Conservation (phyloP, 257 asterid species). For the Thymus mandschuricus region DNA sequence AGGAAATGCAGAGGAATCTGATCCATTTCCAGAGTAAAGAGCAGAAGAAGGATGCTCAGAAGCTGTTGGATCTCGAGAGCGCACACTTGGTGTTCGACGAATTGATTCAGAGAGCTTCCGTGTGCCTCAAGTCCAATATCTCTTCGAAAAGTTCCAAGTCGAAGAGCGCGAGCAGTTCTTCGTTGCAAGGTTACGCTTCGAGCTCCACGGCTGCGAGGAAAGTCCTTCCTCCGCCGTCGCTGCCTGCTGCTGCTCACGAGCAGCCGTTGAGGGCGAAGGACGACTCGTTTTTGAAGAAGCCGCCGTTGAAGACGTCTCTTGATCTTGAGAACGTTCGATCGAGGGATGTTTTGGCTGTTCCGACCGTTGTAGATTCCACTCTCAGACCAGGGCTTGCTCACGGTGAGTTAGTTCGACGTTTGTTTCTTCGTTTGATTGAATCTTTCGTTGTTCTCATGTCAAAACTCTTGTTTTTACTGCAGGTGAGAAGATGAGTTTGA, state of each 20-base stretch:
- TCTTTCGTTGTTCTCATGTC: not conserved
- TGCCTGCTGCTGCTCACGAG: slow-evolving; percentile 38
- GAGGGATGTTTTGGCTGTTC: slow-evolving; percentile 35
- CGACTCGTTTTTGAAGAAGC: slow-evolving; percentile 49
- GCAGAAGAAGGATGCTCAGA: slow-evolving; percentile 65
- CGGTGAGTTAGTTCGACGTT: slow-evolving; percentile 39
- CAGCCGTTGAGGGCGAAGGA: slow-evolving; percentile 45
- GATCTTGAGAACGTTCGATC: slow-evolving; percentile 41
- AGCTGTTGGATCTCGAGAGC: slow-evolving; percentile 71
- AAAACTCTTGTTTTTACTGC: slow-evolving; percentile 31
- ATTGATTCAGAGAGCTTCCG: slow-evolving; percentile 80
- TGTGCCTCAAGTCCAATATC: slow-evolving; percentile 51
- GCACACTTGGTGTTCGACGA: slow-evolving; percentile 64
- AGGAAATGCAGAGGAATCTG: slow-evolving; percentile 63
- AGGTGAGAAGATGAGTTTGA: slow-evolving; percentile 74
- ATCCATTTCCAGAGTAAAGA: slow-evolving; percentile 66
- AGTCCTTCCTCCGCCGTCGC: slow-evolving; percentile 15
- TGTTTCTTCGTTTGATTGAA: slow-evolving; percentile 17
- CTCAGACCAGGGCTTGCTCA: slow-evolving; percentile 44
- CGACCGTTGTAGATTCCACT: slow-evolving; percentile 58
- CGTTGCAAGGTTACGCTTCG: slow-evolving; percentile 14
- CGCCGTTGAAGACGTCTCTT: slow-evolving; percentile 44
- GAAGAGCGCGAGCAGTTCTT: slow-evolving; percentile 24
- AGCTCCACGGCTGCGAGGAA: too few species aligned
- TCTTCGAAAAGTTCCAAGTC: slow-evolving; percentile 29